phyloP scores from a whole-genome alignment of 2,329 filamentous ascomycete genomes.

The Cercospora sp. region DNA sequence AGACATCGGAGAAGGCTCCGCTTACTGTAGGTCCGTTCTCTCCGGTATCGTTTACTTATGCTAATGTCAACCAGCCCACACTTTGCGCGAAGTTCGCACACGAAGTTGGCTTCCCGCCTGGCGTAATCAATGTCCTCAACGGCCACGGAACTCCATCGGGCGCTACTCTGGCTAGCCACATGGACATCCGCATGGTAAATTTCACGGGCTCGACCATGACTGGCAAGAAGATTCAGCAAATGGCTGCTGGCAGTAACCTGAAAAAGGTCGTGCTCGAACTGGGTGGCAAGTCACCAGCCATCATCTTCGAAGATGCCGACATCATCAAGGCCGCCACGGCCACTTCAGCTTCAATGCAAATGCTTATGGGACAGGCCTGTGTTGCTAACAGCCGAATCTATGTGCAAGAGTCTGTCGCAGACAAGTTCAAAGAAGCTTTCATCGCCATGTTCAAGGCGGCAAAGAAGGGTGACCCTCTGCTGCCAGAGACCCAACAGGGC shows the following conservation, averaged over 20 bases:
- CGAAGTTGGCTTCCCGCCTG: conserved; percentile 72
- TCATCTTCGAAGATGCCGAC: conserved; percentile 46
- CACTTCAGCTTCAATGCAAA: conserved; percentile 57
- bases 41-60: background rate
- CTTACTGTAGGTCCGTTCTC: conserved; percentile 2
- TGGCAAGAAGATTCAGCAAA: conserved; percentile 44
- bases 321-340: conserved; percentile 55
- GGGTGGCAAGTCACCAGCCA: conserved; percentile 59
- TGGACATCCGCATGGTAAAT: conserved; percentile 70
- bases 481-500: conserved; percentile 67
- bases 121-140: conserved; percentile 72
- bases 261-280: conserved; percentile 62
- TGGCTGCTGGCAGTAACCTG: conserved; percentile 41
- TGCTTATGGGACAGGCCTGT: conserved; percentile 61
- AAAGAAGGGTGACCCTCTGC: conserved; percentile 68
- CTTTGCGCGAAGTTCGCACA: conserved; percentile 29
- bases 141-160: conserved; percentile 60
- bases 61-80: conserved; percentile 14
- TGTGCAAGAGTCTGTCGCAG: conserved; percentile 55
- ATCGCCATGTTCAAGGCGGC: conserved; percentile 57
- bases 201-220: conserved; percentile 75
- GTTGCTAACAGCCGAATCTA: conserved; percentile 61
- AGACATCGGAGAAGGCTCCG: conserved; percentile 36
- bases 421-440: conserved; percentile 63
- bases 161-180: conserved; percentile 64